Conservation (phyloP, 1,139 yeast species). For the Trichomonascaceae sp. region DNA sequence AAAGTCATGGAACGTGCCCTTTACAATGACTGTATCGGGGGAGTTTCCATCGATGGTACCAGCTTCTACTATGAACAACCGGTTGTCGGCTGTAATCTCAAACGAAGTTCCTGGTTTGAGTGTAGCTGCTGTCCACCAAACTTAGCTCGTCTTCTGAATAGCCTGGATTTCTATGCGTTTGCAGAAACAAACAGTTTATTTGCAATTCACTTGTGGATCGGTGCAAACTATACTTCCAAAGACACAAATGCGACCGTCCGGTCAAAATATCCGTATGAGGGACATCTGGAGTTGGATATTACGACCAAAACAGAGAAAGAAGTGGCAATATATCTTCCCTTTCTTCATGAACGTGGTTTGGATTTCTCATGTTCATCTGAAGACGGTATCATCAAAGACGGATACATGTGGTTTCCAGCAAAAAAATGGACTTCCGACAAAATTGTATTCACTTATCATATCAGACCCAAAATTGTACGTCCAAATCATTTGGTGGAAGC, state of each 20-base stretch:
- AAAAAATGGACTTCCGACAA: conserved; percentile 6
- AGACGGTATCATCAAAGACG: not conserved
- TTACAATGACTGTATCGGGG: conserved; percentile 9
- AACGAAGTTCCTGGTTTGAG: conserved; percentile 25
- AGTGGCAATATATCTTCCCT: conserved; percentile 5
- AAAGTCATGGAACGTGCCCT: conserved; percentile 10
- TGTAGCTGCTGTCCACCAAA: conserved; percentile 30
- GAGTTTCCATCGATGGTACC: conserved; percentile 9
- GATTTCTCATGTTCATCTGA: not conserved
- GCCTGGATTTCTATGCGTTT: conserved; percentile 7
- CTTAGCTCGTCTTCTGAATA: conserved; percentile 13
- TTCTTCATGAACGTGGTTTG: not conserved
- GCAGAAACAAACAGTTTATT: not conserved
- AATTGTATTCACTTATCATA: conserved; percentile 3
- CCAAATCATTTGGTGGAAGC: conserved; percentile 2
- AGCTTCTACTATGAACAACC: conserved; percentile 14
- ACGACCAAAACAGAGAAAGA: not conserved
- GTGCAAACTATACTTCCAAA: conserved; percentile 5
- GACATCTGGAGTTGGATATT: not conserved
- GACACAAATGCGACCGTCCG: not conserved
- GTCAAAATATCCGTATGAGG: conserved; percentile 4
- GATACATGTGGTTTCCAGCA: conserved; percentile 6
- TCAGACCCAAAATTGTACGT: conserved; percentile 2
- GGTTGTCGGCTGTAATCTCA: conserved; percentile 20
- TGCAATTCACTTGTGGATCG: conserved; percentile 10